Base-by-base conservation (phyloP, 179 eudicot genomes). In the Camellia oleifera region DNA sequence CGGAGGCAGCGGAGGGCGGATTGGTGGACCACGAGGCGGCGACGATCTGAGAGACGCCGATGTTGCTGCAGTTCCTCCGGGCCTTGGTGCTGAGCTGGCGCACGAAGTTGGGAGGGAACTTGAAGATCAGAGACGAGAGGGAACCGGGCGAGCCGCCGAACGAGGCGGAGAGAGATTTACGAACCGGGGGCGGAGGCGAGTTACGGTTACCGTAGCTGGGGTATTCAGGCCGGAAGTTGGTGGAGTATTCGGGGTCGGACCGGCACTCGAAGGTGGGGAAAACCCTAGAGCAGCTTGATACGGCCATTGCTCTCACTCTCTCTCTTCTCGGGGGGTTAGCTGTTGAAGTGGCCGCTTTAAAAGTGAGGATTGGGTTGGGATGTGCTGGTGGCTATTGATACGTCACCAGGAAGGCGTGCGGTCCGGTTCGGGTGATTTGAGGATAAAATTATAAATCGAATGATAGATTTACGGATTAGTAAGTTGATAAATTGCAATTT, bases 11-110 rank as follows among this genome's bases (percentile, higher is more conserved):
- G 67, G 74, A 75, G 52, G 89, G 86, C 45, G 17, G 77, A 53
- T 86, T 81, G 85, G 87, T 82, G 4, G 97, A 86, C 97, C 97
- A 93, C 69, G 97, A 91, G 40, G 97, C 95, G 6, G 97, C 97
- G 7, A 91, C 95, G 62, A 93, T 82, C 46, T 90, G 97, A 8
- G 97, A 95, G 20, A 93, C 97, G 42, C 97, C 97, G 83, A 93
- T 93, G 86, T 93, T 93, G 91, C 95, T 90, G 77, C 97, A 93
- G 84, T 93, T 91, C 61, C 97, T 82, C 53, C 97, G 83, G 71
- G 97, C 97, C 79, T 93, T 91, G 76, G 57, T 90, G 89, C 97
- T 93, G 23, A 93, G 89, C 87, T 93, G 97, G 5, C 95, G 63
- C 42, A 89, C 97, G 70, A 93, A 91, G 71, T 91, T 90, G 0